Evolutionary conservation across 75 land plant genomes (phyloP).

Genomic region (Sequoiadendron giganteum): DNA sequence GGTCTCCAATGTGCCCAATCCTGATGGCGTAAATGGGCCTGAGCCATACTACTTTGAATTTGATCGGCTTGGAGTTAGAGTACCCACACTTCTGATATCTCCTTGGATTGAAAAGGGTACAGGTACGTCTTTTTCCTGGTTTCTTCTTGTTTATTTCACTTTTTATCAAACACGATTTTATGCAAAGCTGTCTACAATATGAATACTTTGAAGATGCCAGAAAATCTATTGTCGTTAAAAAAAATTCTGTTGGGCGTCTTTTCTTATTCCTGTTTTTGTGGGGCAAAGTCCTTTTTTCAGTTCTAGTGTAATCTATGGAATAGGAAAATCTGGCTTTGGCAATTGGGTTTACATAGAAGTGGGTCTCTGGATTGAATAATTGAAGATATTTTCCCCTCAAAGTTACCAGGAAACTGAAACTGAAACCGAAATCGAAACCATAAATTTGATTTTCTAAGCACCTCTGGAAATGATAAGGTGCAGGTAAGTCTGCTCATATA

Average conservation of each 20-base stretch:
- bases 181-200: not conserved
- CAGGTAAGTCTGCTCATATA: not conserved
- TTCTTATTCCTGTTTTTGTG: not conserved
- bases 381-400: not conserved
- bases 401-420: not conserved
- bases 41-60: slow-evolving; percentile 72
- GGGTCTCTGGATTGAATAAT: not conserved
- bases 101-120: slow-evolving; percentile 93
- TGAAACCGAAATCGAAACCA: too few relatives aligned
- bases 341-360: not conserved
- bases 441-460: not conserved
- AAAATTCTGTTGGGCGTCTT: not conserved
- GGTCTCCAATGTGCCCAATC: slow-evolving; percentile 67
- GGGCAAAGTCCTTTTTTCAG: not conserved
- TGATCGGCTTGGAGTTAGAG: slow-evolving; percentile 84
- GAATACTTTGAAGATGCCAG: not conserved
- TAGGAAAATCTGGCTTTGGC: not conserved
- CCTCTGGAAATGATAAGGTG: not conserved
- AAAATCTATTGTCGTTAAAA: not conserved
- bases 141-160: not conserved
- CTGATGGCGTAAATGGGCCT: slow-evolving; percentile 77
- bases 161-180: not conserved
- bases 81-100: slow-evolving; percentile 76
- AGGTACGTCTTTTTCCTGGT: slow-evolving; percentile 29
- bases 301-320: not conserved